Evolutionary conservation across 352 stramenopile genomes (phyloP), one percentile per base, ranked within the genome.

Genomic region (Pythium volutum): DNA sequence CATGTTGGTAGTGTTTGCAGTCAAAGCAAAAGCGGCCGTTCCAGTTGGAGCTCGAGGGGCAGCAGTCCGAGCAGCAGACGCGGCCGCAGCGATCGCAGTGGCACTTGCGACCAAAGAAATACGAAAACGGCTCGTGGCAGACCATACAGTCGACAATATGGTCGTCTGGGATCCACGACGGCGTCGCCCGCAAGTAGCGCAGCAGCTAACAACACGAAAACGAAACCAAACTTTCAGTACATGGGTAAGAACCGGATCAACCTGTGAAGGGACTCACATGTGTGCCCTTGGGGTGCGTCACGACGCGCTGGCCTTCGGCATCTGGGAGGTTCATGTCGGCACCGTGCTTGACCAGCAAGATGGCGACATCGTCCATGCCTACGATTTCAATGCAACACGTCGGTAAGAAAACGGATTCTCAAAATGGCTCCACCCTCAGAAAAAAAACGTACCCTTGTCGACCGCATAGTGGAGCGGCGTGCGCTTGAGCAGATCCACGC

Each of bases 11-110:
- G 66, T 88, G 79, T 38, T 87, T 87, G 68, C 81, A 90, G 71
- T 90, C 78, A 27, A 90, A 90, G 65, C 81, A 90, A 49, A 85
- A 88, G 38, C 73, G 76, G 26, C 79, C 81, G 31, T 88, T 87
- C 80, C 80, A 89, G 18, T 78, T 82, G 31, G 79, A 86, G 43
- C 74, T 88, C 18, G 77, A 75, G 0, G 75, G 79, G 23, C 77
- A 82, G 59, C 83, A 93, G 51, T 89, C 79, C 3, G 83, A 85
- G 60, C 84, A 93, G 63, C 84, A 88, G n/a, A 93, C 70, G 26
- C 80, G 80, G 22, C 84, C 79, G 56, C 84, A 93, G 15, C 81
- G 81, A 23, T 84, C 69, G 66, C 84, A 93, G 61, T 89, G 81
- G 53, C 77, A 77, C 48, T 87, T 87, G n/a, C 81, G 72, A 22